Evolutionary conservation across 1,139 yeast species (phyloP).

Genomic region (Yamadazyma trypodendri): DNA sequence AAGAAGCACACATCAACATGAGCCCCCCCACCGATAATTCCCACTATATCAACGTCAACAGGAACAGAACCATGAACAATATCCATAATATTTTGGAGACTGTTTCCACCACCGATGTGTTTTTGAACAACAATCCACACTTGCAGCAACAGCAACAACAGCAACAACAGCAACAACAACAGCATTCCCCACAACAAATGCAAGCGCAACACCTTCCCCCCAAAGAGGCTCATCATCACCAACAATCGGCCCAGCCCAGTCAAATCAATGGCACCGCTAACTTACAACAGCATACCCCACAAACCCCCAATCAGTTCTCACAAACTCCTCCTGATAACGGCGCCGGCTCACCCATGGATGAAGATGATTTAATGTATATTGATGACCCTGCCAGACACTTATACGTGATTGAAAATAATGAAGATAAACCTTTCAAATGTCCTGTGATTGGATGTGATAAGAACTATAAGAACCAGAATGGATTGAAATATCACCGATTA

Average conservation of each 20-base stretch:
- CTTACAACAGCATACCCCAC: constrained; percentile 21
- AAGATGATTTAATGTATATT: constrained; percentile 56
- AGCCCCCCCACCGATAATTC: constrained; percentile 55
- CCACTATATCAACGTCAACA: constrained; percentile 31
- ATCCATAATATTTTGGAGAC: constrained; percentile 62
- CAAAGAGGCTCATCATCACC: constrained; percentile 10
- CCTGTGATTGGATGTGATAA: constrained; percentile 98
- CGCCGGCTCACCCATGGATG: constrained; percentile 26
- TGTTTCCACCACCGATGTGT: constrained; percentile 87
- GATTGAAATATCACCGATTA: constrained; percentile 88
- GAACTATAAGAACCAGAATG: constrained; percentile 95
- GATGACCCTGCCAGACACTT: constrained; percentile 94
- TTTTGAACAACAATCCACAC: constrained; percentile 45
- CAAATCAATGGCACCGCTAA: constrained; percentile 10
- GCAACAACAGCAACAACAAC: constrained; percentile 15
- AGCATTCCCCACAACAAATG: constrained; percentile 9
- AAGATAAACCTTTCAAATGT: constrained; percentile 93
- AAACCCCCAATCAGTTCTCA: constrained; percentile 16
- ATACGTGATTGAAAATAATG: constrained; percentile 88
- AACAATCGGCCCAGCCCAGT: constrained; percentile 5
- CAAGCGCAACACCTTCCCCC: constrained; percentile 10
- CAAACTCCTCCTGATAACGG: constrained; percentile 20
- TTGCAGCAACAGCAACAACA: constrained; percentile 16
- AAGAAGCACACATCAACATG: constrained; percentile 89
- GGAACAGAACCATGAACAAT: constrained; percentile 38